These are phyloP conservation scores for Backusella circina DNA, from an alignment of 192 early-diverging fungal species.

Conservation along the genomic window DNA sequence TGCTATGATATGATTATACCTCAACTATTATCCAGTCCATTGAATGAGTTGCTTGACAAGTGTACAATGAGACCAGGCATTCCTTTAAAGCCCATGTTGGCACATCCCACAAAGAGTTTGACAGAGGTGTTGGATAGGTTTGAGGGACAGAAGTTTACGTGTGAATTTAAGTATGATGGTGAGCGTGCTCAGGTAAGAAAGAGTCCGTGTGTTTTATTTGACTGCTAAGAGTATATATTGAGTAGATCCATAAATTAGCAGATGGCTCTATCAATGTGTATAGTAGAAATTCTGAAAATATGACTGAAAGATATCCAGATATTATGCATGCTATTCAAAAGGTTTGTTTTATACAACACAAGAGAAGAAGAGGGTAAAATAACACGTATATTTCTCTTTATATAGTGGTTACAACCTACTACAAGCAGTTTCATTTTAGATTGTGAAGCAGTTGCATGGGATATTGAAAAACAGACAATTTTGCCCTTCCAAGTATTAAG, in stretches of 20 bases:
- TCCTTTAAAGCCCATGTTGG: slow-evolving; percentile 98
- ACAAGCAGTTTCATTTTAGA: slow-evolving; percentile 93
- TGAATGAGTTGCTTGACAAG: slow-evolving; percentile 60
- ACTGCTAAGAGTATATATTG: no score
- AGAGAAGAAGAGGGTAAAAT: background rate
- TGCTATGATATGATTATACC: slow-evolving; percentile 91
- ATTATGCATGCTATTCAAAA: slow-evolving; percentile 74
- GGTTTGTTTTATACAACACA: slow-evolving; percentile 36
- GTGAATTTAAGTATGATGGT: slow-evolving; percentile 99
- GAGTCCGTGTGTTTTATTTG: no score
- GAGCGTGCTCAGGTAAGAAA: slow-evolving; percentile 82
- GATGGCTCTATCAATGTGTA: slow-evolving; percentile 80
- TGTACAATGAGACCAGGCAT: slow-evolving; percentile 95
- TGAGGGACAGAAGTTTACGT: slow-evolving; percentile 89
- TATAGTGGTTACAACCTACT: slow-evolving; percentile 42
- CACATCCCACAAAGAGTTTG: slow-evolving; percentile 94
- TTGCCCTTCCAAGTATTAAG: slow-evolving; percentile 96
- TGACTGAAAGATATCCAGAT: slow-evolving; percentile 92
- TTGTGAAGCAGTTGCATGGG: slow-evolving; percentile 99
- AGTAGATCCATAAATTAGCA: slow-evolving; percentile 82
- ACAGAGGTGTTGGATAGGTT: slow-evolving; percentile 93
- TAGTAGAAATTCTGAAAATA: slow-evolving; percentile 94
- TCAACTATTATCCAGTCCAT: slow-evolving; percentile 72
- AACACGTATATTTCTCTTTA: background rate
- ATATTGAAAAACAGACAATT: slow-evolving; percentile 72